These are phyloP conservation scores for Zymoseptoria crescenta DNA, from an alignment of 2,329 filamentous ascomycete genomes.

Conservation along the genomic window DNA sequence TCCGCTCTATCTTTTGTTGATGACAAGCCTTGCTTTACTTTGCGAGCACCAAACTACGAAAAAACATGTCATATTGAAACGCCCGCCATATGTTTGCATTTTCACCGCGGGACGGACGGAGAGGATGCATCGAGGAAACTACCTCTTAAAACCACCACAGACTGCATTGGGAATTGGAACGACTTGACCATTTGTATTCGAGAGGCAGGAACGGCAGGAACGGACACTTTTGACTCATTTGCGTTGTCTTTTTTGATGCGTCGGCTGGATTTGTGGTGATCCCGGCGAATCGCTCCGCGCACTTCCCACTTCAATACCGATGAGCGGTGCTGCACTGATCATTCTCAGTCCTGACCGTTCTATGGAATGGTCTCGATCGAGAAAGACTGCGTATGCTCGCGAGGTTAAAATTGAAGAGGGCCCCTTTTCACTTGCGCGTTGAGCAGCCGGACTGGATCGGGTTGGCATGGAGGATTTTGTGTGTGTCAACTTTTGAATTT, in stretches of 20 bases:
- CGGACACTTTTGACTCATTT: slow-evolving; percentile 3
- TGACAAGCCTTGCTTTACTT: background rate
- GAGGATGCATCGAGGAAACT: background rate
- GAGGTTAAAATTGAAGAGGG: slow-evolving; percentile 31
- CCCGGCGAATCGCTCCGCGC: slow-evolving; percentile 4
- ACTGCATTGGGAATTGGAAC: background rate
- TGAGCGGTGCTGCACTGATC: slow-evolving; percentile 5
- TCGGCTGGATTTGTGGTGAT: background rate
- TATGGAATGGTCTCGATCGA: background rate
- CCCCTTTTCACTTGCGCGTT: slow-evolving; percentile 16
- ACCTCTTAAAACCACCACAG: background rate
- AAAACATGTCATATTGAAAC: background rate
- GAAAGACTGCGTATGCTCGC: slow-evolving; percentile 6
- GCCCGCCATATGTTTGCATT: background rate
- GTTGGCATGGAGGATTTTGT: background rate
- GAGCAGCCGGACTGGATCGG: slow-evolving; percentile 17
- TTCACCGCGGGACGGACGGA: background rate
- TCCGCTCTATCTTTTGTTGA: background rate
- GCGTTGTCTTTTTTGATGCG: background rate
- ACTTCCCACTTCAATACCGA: slow-evolving; percentile 10
- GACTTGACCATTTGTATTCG: background rate
- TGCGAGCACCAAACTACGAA: background rate
- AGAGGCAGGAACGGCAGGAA: background rate
- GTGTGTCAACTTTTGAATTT: background rate
- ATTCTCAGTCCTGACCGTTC: background rate